Percentiles rank a stretch among this genome's conserved stretches.
These are phyloP conservation scores for Saccharomyces hybrid DNA, from an alignment of 1,139 yeast species.

Conservation along the genomic window DNA sequence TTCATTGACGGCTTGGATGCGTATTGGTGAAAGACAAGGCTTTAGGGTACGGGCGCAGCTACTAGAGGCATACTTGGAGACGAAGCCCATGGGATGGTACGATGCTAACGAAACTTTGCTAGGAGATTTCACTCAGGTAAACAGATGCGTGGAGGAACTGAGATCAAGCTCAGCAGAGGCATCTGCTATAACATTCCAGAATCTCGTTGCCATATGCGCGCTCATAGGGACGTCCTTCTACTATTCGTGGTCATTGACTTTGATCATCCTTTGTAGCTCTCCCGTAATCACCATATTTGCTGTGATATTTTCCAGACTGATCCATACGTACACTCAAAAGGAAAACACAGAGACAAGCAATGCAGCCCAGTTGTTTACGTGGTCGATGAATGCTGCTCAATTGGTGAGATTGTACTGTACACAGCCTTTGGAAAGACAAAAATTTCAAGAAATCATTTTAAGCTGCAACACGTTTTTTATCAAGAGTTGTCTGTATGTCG, in stretches of 20 bases:
- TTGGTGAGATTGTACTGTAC: slow-evolving; percentile 60
- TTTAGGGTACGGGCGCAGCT: slow-evolving; percentile 45
- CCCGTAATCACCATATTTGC: slow-evolving; percentile 57
- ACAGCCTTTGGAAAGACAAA: slow-evolving; percentile 42
- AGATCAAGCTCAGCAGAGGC: slow-evolving; percentile 65
- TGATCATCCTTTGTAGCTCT: slow-evolving; percentile 60
- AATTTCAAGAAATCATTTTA: slow-evolving; percentile 37
- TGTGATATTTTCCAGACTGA: slow-evolving; percentile 43
- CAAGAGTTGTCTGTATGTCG: slow-evolving; percentile 41
- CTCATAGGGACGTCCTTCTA: slow-evolving; percentile 60
- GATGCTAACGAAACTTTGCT: slow-evolving; percentile 47
- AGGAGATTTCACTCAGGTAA: slow-evolving; percentile 59
- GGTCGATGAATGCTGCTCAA: slow-evolving; percentile 57
- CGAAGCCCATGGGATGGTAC: slow-evolving; percentile 47
- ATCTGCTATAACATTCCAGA: slow-evolving; percentile 49
- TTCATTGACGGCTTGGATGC: slow-evolving; percentile 56
- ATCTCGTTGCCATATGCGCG: slow-evolving; percentile 46
- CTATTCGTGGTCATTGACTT: slow-evolving; percentile 77
- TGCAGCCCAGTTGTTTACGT: slow-evolving; percentile 58
- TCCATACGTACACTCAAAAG: slow-evolving; percentile 42
- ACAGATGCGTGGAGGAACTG: slow-evolving; percentile 73
- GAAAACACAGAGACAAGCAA: slow-evolving; percentile 52
- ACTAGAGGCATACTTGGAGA: slow-evolving; percentile 34
- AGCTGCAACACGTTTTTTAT: slow-evolving; percentile 44
- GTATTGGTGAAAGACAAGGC: slow-evolving; percentile 67